Evolutionary conservation across 306 rosid species (phyloP).

Genomic region (Lathyrus oleraceus): DNA sequence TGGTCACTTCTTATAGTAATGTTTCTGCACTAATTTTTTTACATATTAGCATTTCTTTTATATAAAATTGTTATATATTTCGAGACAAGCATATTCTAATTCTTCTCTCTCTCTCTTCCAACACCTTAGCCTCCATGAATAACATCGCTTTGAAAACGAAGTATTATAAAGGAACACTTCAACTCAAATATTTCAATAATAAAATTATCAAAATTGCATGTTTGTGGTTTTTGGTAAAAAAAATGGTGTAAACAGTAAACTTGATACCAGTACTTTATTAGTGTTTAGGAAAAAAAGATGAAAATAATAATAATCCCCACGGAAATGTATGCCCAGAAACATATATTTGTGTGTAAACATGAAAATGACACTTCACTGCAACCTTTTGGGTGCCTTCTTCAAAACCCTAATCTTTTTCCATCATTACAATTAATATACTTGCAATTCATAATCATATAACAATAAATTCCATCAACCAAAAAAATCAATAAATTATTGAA

Average conservation of each 20-base stretch:
- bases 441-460: slow-evolving; percentile 33
- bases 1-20: too few species aligned
- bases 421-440: background rate
- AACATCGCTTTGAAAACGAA: background rate
- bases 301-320: slow-evolving; percentile 61
- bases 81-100: background rate
- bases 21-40: too few species aligned
- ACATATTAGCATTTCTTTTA: too few species aligned
- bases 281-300: slow-evolving; percentile 1
- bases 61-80: background rate
- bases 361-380: slow-evolving; percentile 98
- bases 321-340: slow-evolving; percentile 67
- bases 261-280: background rate
- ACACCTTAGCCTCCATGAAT: background rate
- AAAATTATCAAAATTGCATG: slow-evolving; percentile 36
- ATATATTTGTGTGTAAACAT: slow-evolving; percentile 30
- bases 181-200: background rate
- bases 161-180: too few species aligned
- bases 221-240: slow-evolving; percentile 37
- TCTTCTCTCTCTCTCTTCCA: background rate
- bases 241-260: slow-evolving; percentile 35
- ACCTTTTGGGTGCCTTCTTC: slow-evolving; percentile 51
- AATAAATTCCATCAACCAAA: slow-evolving; percentile 13
- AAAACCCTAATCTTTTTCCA: slow-evolving; percentile 49
- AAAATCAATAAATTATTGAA: background rate